Base-by-base conservation (phyloP, 768 basidiomycete species). In the Boletus rex-veris region DNA sequence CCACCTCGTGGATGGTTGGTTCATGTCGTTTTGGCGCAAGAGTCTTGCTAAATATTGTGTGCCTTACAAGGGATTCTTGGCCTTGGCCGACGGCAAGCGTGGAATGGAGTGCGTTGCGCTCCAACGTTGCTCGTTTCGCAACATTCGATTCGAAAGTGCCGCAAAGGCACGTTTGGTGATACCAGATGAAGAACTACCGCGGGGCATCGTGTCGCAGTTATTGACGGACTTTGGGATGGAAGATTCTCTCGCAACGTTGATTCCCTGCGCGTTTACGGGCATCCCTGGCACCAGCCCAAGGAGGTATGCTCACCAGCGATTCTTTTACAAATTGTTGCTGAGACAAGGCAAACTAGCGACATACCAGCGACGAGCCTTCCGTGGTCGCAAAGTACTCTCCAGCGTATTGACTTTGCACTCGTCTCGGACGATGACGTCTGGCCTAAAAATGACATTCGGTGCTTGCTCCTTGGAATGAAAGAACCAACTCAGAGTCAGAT, bases 1-100 rank as follows among this genome's bases (percentile, higher is more conserved):
- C 67, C 33, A 41, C 58, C 7, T 55, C 49, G 45, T 69, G 66
- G 66, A 64, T 50, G 67, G 66, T 67, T n/a, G 1, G 66, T 57
- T 42, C 40, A 26, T 28, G 8, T 42, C 1, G 11, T 30, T 16
- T 28, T 40, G 35, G 37, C 8, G 12, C 40, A 38, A 44, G n/a
- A 15, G 35, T 28, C n/a, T 40, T 35, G 35, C 44, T 52, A 5
- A 58, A 18, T 5, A 12, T 18, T 43, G 12, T 41, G 26, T 16
- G 2, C 15, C 15, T 45, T 43, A 16, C 26, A 41, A 68, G 65
- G 55, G 30, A 28, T 48, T 40, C 31, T 28, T 58, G 10, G 30
- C 54, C n/a, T 18, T 46, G 16, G 49, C 19, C n/a, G 38, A 55
- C 28, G 47, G 31, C 38, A 42, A 48, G 37, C 49, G 50, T 33